Percentiles rank a stretch among this genome's conserved stretches.
Conservation (phyloP, 352 stramenopile genomes). For the Thalassiosira mediterranea region DNA sequence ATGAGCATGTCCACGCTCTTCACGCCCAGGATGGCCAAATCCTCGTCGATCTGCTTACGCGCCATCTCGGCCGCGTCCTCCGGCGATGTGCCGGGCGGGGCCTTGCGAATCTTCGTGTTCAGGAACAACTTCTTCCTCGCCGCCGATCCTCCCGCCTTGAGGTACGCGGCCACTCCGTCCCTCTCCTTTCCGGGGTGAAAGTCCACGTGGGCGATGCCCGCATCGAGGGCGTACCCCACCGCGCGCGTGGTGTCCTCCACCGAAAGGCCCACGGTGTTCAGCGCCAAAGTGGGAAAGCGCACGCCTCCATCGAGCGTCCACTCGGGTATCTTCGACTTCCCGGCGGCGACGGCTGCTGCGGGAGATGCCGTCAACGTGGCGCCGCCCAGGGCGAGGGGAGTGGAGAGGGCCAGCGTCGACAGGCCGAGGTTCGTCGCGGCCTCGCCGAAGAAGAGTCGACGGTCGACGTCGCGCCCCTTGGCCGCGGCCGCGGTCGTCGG, state of each 20-base stretch:
- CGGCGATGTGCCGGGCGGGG: constrained; percentile 43
- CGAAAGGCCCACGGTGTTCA: constrained; percentile 61
- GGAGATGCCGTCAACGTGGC: too few species aligned
- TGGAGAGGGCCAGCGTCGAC: too few species aligned
- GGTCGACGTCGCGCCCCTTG: too few species aligned
- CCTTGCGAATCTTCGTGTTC: constrained; percentile 69
- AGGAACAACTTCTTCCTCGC: constrained; percentile 53
- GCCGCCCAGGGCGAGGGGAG: too few species aligned
- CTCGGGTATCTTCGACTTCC: constrained; percentile 38
- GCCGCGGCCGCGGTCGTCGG: too few species aligned
- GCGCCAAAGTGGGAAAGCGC: constrained; percentile 56
- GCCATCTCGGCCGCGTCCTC: constrained; percentile 37
- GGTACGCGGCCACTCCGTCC: constrained; percentile 58
- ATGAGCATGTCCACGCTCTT: constrained; percentile 66
- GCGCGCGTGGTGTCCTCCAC: constrained; percentile 41
- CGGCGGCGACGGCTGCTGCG: too few species aligned
- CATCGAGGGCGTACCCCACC: constrained; percentile 32
- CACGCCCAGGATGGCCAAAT: constrained; percentile 53
- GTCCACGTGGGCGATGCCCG: constrained; percentile 63
- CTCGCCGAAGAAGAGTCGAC: too few species aligned
- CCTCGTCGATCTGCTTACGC: constrained; percentile 56
- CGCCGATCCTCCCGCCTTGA: constrained; percentile 19
- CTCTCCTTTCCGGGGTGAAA: constrained; percentile 67
- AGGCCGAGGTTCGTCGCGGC: too few species aligned
- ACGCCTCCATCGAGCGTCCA: constrained; percentile 45